Evolutionary conservation across 306 rosid genomes (phyloP), one percentile per base, ranked within the genome.

Genomic region (Prunus davidiana): DNA sequence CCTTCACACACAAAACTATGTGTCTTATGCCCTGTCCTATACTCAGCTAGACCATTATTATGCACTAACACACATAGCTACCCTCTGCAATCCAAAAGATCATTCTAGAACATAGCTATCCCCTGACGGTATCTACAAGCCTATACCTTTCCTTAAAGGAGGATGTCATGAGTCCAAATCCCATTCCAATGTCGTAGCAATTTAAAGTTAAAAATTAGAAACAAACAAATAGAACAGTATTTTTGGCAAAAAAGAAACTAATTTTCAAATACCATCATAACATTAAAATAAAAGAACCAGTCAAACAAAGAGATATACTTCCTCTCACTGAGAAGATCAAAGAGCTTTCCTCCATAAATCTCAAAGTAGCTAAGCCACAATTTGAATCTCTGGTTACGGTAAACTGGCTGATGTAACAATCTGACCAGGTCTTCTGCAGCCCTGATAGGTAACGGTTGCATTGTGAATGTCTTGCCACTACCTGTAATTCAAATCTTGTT

Each of bases 281-380:
- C 28, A 65, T 34, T 1, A 61, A 19, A 12, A 75, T 20, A 38
- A 71, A 58, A 51, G 15, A 47, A 50, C 12, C 19, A 46, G 62
- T 70, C 38, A 63, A 71, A n/a, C 41, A 52, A 71, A 7, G 60
- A 74, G 79, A 66, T 64, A 67, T 70, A 90, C 98, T 87, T 95
- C 82, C 98, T 88, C 19, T 95, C 98, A 49, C 92, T 88, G 51
- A 95, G 98, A 85, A 95, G 97, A 87, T 95, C 98, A 84, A 76
- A 94, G 45, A 94, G 89, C 80, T 94, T 94, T 79, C 98, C 96
- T 22, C 98, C 98, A 80, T 94, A 94, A 79, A 94, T 94, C 89
- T 94, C 98, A 69, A 94, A 94, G 86, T 86, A 94, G 89, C 98
- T 95, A 79, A 95, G 98, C 97, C 98, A 95, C 93, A 95, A 79